These are phyloP conservation scores for Sphenostylis stenocarpa DNA, from an alignment of 306 rosid genomes.

Conservation along the genomic window DNA sequence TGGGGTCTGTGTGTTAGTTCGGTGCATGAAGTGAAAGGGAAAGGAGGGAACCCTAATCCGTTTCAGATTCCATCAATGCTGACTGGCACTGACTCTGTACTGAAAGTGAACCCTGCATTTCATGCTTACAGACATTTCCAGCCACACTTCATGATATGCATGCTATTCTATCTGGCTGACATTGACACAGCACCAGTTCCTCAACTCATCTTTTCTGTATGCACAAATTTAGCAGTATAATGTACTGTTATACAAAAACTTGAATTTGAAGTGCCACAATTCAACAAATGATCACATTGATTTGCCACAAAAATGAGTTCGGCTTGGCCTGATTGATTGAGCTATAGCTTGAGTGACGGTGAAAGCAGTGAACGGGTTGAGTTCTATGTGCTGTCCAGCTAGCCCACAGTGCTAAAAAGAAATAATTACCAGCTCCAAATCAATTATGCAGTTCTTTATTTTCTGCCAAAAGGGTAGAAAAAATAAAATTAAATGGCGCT, in stretches of 20 bases:
- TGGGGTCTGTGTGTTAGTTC: slow-evolving; percentile 24
- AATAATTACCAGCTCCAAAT: not conserved
- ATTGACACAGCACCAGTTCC: not conserved
- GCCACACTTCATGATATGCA: not conserved
- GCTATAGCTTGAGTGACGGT: not conserved
- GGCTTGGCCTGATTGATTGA: not conserved
- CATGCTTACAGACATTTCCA: not conserved
- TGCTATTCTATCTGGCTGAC: not conserved
- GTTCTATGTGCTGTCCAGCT: not conserved
- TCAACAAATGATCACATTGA: not conserved
- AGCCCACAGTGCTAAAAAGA: not conserved
- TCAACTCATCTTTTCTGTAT: not conserved
- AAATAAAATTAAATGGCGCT: not conserved
- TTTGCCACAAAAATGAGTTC: not conserved
- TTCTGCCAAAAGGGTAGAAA: not conserved
- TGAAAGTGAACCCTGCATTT: slow-evolving; percentile 19
- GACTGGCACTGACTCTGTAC: not conserved
- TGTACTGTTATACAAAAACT: not conserved
- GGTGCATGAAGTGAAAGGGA: slow-evolving; percentile 18
- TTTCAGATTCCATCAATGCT: slow-evolving; percentile 19
- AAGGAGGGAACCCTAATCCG: not conserved
- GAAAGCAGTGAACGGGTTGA: not conserved
- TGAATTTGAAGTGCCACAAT: not conserved
- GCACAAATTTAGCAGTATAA: not conserved
- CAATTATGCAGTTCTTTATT: not conserved